phyloP scores from a whole-genome alignment of 2,329 filamentous ascomycete species.

The Claviceps lovelessii region DNA sequence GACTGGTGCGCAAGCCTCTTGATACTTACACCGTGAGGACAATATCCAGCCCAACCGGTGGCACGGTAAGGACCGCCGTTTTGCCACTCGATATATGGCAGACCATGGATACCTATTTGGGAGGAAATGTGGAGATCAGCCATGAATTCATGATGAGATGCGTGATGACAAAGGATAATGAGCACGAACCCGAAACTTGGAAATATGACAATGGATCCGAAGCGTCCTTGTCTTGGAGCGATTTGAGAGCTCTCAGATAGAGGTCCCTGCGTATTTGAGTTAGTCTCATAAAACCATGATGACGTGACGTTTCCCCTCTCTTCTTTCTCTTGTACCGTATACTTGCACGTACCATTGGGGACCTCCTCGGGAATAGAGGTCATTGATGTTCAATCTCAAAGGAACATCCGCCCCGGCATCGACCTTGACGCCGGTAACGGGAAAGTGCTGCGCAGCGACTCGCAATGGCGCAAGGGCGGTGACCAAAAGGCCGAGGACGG shows the following conservation, averaged over 20 bases:
- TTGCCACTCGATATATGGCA: slow-evolving; percentile 29
- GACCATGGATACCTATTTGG: slow-evolving; percentile 24
- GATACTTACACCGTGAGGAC: slow-evolving; percentile 30
- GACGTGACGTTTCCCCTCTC: neutral
- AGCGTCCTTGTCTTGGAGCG: slow-evolving; percentile 27
- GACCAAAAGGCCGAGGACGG: slow-evolving; percentile 12
- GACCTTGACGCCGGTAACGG: slow-evolving; percentile 26
- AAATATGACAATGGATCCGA: slow-evolving; percentile 34
- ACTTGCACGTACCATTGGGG: slow-evolving; percentile 26
- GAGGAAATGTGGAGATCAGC: slow-evolving; percentile 1
- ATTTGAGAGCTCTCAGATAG: slow-evolving; percentile 30
- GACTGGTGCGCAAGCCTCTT: neutral
- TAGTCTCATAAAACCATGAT: neutral
- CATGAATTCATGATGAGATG: neutral
- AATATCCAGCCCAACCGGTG: slow-evolving; percentile 26
- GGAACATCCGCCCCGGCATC: slow-evolving; percentile 27
- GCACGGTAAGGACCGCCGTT: slow-evolving; percentile 18
- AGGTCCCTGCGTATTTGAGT: slow-evolving; percentile 26
- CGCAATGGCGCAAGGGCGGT: slow-evolving; percentile 12
- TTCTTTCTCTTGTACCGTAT: neutral
- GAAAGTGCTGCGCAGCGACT: slow-evolving; percentile 13
- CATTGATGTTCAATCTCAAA: slow-evolving; percentile 32
- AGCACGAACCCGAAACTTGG: slow-evolving; percentile 29
- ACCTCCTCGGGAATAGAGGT: slow-evolving; percentile 26
- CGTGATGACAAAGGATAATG: neutral